Percentiles rank a stretch among this genome's conserved stretches.
These are phyloP conservation scores for Ogataea dorogensis DNA, from an alignment of 805 yeast species.

Conservation along the genomic window DNA sequence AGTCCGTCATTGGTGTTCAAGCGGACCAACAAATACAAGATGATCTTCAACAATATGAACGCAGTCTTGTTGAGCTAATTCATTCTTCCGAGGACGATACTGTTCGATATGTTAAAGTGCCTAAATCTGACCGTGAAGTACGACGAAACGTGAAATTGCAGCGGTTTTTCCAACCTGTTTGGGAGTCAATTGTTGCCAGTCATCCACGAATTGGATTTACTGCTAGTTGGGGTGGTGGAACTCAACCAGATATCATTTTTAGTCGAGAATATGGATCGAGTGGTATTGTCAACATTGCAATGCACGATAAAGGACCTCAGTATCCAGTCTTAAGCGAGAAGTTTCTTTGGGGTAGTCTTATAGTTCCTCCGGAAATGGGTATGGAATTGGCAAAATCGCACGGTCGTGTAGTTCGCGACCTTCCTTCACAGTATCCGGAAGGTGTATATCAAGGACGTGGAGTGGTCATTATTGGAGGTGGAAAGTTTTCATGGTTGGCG, in stretches of 20 bases:
- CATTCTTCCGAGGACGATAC: conserved; percentile 10
- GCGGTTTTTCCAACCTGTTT: conserved; percentile 22
- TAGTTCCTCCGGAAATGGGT: conserved; percentile 44
- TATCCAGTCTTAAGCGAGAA: conserved; percentile 49
- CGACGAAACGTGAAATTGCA: conserved; percentile 21
- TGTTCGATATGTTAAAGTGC: conserved; percentile 10
- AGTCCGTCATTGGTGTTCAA: conserved; percentile 2
- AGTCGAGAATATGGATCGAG: conserved; percentile 29
- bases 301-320: conserved; percentile 29
- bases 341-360: conserved; percentile 49
- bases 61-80: conserved; percentile 11
- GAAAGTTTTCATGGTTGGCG: conserved; percentile 63
- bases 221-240: conserved; percentile 1
- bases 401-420: conserved; percentile 38
- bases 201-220: conserved; percentile 28
- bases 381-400: conserved; percentile 48
- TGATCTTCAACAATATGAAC: conserved; percentile 16
- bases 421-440: conserved; percentile 39
- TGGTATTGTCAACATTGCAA: conserved; percentile 31
- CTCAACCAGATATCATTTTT: conserved; percentile 8
- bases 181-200: conserved; percentile 20
- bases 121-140: conserved; percentile 18
- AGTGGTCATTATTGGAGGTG: conserved; percentile 74
- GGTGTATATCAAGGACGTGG: conserved; percentile 51
- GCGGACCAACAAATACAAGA: conserved; percentile 7